These are phyloP conservation scores for Botryotinia convoluta DNA, from an alignment of 2,329 filamentous ascomycete genomes.

Conservation along the genomic window DNA sequence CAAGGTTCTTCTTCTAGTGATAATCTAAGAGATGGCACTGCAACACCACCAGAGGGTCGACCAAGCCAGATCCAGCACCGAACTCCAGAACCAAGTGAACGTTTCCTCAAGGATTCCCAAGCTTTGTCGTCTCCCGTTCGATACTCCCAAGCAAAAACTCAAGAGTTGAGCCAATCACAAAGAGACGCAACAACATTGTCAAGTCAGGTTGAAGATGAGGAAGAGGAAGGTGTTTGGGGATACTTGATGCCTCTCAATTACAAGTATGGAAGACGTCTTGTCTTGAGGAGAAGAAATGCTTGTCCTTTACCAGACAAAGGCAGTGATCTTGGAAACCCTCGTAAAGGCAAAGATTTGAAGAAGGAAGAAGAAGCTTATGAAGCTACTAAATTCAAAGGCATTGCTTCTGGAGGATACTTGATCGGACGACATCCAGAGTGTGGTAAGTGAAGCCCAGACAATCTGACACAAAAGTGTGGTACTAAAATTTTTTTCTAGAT, in stretches of 20 bases:
- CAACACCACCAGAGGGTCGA: constrained; percentile 63
- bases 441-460: constrained; percentile 50
- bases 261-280: constrained; percentile 65
- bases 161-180: constrained; percentile 51
- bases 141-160: constrained; percentile 43
- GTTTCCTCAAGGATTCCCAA: constrained; percentile 18
- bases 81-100: constrained; percentile 39
- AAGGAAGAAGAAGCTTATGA: constrained; percentile 62
- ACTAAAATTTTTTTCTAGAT: constrained; percentile 49
- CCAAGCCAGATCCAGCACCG: constrained; percentile 51
- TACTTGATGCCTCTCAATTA: constrained; percentile 82
- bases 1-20: constrained; percentile 60
- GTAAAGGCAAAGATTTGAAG: constrained; percentile 48
- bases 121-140: constrained; percentile 43
- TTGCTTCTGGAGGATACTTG: constrained; percentile 78
- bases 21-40: constrained; percentile 64
- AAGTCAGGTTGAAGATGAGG: constrained; percentile 83
- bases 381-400: constrained; percentile 56
- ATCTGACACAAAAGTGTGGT: constrained; percentile 40
- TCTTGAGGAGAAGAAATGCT: constrained; percentile 69
- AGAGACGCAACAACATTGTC: constrained; percentile 69
- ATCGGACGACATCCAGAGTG: constrained; percentile 93
- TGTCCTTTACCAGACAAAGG: constrained; percentile 60
- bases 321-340: constrained; percentile 42
- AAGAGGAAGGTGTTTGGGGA: constrained; percentile 78